Conservation (phyloP, 345 rosid species). For the Linum trigynum region DNA sequence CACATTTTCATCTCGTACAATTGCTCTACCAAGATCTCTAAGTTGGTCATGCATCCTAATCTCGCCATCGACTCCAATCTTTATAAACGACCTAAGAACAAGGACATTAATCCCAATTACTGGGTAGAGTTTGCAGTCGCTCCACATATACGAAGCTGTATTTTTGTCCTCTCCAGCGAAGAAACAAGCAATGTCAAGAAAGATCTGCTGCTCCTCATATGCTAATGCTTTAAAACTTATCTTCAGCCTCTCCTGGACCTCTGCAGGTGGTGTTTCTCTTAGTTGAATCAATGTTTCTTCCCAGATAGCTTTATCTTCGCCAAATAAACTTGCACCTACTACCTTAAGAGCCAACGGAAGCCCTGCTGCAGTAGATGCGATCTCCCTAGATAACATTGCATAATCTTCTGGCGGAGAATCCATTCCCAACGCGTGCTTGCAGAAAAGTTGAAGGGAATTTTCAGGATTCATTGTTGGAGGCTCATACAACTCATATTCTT, state of each 20-base stretch:
- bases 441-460: constrained; percentile 7
- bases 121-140: background rate
- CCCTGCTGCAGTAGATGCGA: background rate
- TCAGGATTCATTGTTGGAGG: background rate
- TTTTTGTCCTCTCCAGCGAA: constrained; percentile 1
- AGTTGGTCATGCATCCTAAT: background rate
- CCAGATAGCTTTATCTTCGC: constrained; percentile 3
- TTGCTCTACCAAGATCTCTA: background rate
- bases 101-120: background rate
- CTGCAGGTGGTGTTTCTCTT: background rate
- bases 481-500: background rate
- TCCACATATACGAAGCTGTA: background rate
- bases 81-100: background rate
- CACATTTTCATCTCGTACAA: background rate
- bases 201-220: constrained; percentile 8
- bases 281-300: background rate
- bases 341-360: constrained; percentile 17
- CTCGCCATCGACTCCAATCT: background rate
- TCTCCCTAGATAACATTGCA: background rate
- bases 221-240: constrained; percentile 14
- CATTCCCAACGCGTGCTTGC: constrained; percentile 5
- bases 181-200: constrained; percentile 23
- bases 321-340: constrained; percentile 6
- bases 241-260: background rate
- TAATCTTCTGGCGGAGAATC: background rate